Evolutionary conservation across 805 yeast genomes (phyloP), one percentile per base, ranked within the genome.

Genomic region (Suhomyces sp.): DNA sequence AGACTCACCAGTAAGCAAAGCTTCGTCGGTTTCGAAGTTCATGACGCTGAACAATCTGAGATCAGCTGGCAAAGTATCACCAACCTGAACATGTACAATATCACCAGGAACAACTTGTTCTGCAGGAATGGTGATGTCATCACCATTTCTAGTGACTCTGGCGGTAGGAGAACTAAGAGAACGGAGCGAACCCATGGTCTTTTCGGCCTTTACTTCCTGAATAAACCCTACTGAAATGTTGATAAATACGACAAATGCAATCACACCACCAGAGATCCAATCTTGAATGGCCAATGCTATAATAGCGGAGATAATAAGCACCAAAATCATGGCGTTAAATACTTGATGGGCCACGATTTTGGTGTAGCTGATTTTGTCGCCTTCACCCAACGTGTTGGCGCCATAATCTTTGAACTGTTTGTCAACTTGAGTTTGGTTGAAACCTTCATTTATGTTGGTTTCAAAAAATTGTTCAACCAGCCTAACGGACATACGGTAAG

Each of bases 221-320:
- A 79, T 67, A 50, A 84, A 79, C 3, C 94, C 94, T 52, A 87
- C 85, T 25, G 69, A 67, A 35, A 87, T 82, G 61, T 87, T 87
- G 51, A 87, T 74, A 29, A 66, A 64, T 27, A 87, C 81, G 21
- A 87, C 92, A 45, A 80, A 85, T 1, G 81, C 83, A 63, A 87
- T 85, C 31, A 87, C 93, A 50, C 93, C 94, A 46, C 91, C 94
- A 7, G 89, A 83, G 57, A 87, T 87, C 86, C 89, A 87, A 65
- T 87, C 93, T 52, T 76, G 75, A 57, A 87, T 85, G 19, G 86
- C 91, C 46, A 86, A 76, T 4, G 92, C 84, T 48, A 87, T 85
- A 19, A 82, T 66, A 87, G 84, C 81, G 15, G 89, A 82, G 35
- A 85, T 84, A 49, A 86, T 68, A 57, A 86, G 73, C 7, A 87